A percentile compares a stretch with the other conserved stretches of the same genome.
Evolutionary conservation across 495 filamentous ascomycete genomes (phyloP).

Genomic region (Pseudoneurospora amorphoporcata): DNA sequence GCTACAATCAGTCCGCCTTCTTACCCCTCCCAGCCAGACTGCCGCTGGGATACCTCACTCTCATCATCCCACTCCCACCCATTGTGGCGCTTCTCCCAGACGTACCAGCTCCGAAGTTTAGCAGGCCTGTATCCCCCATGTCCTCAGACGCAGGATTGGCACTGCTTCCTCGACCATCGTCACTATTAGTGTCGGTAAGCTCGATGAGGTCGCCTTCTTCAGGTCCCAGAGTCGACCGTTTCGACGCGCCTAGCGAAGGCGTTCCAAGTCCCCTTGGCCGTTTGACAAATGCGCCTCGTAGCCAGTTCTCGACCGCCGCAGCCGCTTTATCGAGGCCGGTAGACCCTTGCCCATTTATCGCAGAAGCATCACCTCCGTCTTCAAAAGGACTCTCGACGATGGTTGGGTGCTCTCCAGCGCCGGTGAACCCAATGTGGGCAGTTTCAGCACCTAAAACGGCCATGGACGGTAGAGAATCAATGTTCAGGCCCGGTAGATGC

Average conservation of each 20-base stretch:
- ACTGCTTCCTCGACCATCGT: constrained; percentile 31
- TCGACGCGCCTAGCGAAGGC: constrained; percentile 32
- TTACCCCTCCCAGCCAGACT: constrained; percentile 5
- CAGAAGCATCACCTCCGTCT: constrained; percentile 27
- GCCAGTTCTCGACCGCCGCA: constrained; percentile 78
- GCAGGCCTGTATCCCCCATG: constrained; percentile 5
- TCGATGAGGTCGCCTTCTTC: constrained; percentile 72
- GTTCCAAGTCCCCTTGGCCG: constrained; percentile 31
- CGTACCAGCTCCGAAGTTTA: constrained; percentile 15
- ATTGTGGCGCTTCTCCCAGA: constrained; percentile 25
- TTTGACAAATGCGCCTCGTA: constrained; percentile 64
- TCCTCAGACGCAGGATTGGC: constrained; percentile 1
- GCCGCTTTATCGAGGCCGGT: constrained; percentile 67
- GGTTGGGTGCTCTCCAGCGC: constrained; percentile 14
- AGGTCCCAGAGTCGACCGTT: constrained; percentile 15
- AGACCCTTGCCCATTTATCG: constrained; percentile 20
- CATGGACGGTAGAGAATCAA: constrained; percentile 45
- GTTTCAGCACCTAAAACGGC: constrained; percentile 39
- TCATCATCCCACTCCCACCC: constrained; percentile 9
- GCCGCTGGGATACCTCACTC: not conserved
- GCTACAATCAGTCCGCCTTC: constrained; percentile 23
- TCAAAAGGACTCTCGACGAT: constrained; percentile 44
- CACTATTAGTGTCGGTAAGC: constrained; percentile 53
- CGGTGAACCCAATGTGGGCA: constrained; percentile 40
- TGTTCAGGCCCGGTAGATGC: constrained; percentile 62